Conservation (phyloP, 495 filamentous ascomycete genomes). For the Annulohypoxylon stygium region DNA sequence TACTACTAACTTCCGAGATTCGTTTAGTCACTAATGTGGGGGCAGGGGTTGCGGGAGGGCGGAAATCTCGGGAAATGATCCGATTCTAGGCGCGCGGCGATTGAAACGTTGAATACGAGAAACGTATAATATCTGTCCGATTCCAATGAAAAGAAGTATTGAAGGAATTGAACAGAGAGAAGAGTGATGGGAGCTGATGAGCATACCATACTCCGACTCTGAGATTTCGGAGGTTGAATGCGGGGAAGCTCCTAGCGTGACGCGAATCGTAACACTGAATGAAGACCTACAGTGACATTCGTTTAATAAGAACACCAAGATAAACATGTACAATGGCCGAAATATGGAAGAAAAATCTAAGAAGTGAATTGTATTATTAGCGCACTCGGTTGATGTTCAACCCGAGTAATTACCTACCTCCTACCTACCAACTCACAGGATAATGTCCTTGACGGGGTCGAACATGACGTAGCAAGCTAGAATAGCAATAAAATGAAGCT, state of each 20-base stretch:
- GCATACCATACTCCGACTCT: background rate
- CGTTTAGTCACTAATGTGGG: conserved; percentile 25
- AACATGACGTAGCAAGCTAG: background rate
- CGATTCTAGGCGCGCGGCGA: conserved; percentile 8
- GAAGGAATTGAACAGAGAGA: no score
- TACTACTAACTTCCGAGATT: background rate
- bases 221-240: conserved; percentile 17
- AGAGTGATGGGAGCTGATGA: conserved; percentile 1
- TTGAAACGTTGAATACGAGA: background rate
- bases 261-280: conserved; percentile 22
- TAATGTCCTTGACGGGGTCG: background rate
- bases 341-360: conserved; percentile 8
- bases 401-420: conserved; percentile 5
- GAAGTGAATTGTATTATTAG: background rate
- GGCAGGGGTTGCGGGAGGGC: background rate
- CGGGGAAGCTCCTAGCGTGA: conserved; percentile 34
- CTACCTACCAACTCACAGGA: background rate
- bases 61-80: conserved; percentile 29
- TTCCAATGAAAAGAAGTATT: background rate
- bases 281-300: conserved; percentile 29
- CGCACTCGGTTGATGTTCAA: conserved; percentile 28
- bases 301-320: conserved; percentile 22
- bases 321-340: conserved; percentile 1
- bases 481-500: conserved; percentile 11
- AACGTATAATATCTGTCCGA: background rate